Evolutionary conservation across 495 filamentous ascomycete species (phyloP).

Genomic region (Lentithecium fluviatile): DNA sequence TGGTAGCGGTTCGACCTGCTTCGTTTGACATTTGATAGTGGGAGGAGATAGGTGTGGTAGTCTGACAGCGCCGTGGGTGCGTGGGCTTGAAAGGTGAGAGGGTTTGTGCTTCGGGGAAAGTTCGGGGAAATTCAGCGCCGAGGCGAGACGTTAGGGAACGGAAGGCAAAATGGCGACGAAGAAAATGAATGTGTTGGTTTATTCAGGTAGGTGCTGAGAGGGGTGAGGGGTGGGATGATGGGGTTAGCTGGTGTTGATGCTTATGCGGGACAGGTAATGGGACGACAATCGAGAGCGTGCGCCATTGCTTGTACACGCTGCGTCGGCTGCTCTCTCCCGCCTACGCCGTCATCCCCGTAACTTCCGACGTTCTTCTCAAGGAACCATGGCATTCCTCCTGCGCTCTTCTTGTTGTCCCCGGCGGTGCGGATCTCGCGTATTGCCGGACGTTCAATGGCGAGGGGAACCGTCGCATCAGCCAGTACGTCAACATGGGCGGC

Average conservation of each 20-base stretch:
- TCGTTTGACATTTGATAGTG: slow-evolving; percentile 50
- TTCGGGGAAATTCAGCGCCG: slow-evolving; percentile 23
- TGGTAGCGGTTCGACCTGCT: slow-evolving; percentile 44
- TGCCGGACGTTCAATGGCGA: slow-evolving; percentile 83
- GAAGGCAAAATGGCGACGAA: slow-evolving; percentile 61
- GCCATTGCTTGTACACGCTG: slow-evolving; percentile 84
- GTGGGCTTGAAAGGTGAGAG: not conserved
- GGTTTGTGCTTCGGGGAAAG: slow-evolving; percentile 15
- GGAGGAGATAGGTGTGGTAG: not conserved
- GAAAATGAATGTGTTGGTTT: slow-evolving; percentile 83
- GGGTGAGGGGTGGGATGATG: not conserved
- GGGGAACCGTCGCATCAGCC: slow-evolving; percentile 78
- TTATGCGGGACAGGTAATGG: slow-evolving; percentile 63
- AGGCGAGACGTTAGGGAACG: slow-evolving; percentile 38
- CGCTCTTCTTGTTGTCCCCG: slow-evolving; percentile 86
- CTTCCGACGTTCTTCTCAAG: slow-evolving; percentile 73
- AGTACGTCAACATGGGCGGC: slow-evolving; percentile 85
- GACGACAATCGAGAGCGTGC: slow-evolving; percentile 80
- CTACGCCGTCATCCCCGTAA: slow-evolving; percentile 88
- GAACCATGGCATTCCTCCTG: slow-evolving; percentile 91
- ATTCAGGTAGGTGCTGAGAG: slow-evolving; percentile 60
- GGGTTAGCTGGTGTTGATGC: not conserved
- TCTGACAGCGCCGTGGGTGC: not conserved
- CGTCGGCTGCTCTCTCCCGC: slow-evolving; percentile 86
- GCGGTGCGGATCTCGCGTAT: slow-evolving; percentile 92